Conservation (phyloP, 2,329 filamentous ascomycete species). For the Aureobasidium sp. region DNA sequence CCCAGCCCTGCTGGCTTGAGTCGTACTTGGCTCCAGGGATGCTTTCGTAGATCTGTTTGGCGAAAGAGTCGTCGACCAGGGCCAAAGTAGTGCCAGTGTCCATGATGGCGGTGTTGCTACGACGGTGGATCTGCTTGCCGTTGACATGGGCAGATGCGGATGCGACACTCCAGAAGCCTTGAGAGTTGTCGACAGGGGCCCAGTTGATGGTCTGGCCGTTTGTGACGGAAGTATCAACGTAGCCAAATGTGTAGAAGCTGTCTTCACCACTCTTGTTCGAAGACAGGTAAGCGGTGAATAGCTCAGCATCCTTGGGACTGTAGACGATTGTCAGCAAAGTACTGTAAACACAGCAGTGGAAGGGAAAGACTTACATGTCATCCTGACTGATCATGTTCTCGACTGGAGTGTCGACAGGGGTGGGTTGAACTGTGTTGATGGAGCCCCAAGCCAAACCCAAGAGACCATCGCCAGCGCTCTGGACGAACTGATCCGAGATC, state of each 20-base stretch:
- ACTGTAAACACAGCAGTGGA: not conserved
- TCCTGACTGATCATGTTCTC: conserved; percentile 60
- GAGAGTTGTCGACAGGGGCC: conserved; percentile 53
- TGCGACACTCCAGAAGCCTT: conserved; percentile 63
- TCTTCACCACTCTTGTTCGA: conserved; percentile 46
- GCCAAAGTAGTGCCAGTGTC: conserved; percentile 67
- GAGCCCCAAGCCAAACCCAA: conserved; percentile 54
- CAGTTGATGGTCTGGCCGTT: conserved; percentile 39
- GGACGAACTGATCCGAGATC: conserved; percentile 52
- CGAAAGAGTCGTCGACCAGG: conserved; percentile 55
- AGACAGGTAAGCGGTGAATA: conserved; percentile 61
- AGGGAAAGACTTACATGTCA: conserved; percentile 36
- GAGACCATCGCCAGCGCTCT: conserved; percentile 55
- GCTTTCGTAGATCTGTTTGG: conserved; percentile 55
- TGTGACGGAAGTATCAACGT: conserved; percentile 59
- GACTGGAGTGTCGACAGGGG: conserved; percentile 54
- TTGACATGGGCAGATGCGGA: conserved; percentile 53
- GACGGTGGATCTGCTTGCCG: conserved; percentile 44
- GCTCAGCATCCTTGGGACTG: conserved; percentile 36
- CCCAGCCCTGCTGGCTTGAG: conserved; percentile 52
- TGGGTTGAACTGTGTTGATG: conserved; percentile 35
- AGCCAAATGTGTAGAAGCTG: conserved; percentile 68
- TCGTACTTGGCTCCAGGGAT: conserved; percentile 55
- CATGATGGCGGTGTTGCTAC: conserved; percentile 59
- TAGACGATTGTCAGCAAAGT: conserved; percentile 24